These are phyloP conservation scores for Cryptococcus hybrid DNA, from an alignment of 1,284 basidiomycete genomes.

Conservation along the genomic window DNA sequence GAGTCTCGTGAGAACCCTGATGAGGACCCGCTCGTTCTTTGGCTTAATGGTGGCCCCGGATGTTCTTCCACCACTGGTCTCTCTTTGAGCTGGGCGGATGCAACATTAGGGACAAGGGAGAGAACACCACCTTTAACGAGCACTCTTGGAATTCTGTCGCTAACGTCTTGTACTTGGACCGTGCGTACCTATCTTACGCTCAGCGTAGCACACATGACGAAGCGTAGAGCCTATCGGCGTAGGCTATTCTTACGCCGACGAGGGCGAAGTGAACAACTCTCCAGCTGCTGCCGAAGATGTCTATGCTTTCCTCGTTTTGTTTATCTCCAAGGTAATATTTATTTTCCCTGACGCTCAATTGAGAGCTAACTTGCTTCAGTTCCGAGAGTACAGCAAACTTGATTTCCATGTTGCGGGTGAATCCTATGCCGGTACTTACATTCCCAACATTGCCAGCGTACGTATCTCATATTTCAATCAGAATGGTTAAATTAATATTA, in stretches of 20 bases:
- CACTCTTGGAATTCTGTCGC: slow-evolving; percentile 69
- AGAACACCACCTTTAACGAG: slow-evolving; percentile 65
- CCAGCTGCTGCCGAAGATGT: slow-evolving; percentile 66
- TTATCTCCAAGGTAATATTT: slow-evolving; percentile 58
- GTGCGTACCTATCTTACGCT: slow-evolving; percentile 16
- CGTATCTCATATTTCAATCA: neutral
- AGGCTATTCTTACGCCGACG: slow-evolving; percentile 78
- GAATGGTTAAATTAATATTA: neutral
- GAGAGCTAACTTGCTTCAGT: slow-evolving; percentile 17
- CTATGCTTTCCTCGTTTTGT: slow-evolving; percentile 85
- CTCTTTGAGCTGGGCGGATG: slow-evolving; percentile 80
- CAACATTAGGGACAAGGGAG: slow-evolving; percentile 64
- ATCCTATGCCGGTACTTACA: slow-evolving; percentile 70
- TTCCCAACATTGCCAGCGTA: slow-evolving; percentile 61
- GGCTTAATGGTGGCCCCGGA: slow-evolving; percentile 55
- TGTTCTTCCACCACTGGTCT: slow-evolving; percentile 66
- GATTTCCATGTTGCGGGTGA: slow-evolving; percentile 55
- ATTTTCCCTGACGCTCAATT: neutral
- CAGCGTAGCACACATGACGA: slow-evolving; percentile 2
- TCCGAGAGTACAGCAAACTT: slow-evolving; percentile 62
- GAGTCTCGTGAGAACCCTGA: slow-evolving; percentile 71
- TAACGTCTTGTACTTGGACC: slow-evolving; percentile 48
- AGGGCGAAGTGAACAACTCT: slow-evolving; percentile 62
- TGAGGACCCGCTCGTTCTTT: slow-evolving; percentile 76
- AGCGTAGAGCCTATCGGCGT: slow-evolving; percentile 70